Percentiles rank a stretch among this genome's conserved stretches.
phyloP scores from a whole-genome alignment of 1,284 basidiomycete species.

The Ustilago nuda region DNA sequence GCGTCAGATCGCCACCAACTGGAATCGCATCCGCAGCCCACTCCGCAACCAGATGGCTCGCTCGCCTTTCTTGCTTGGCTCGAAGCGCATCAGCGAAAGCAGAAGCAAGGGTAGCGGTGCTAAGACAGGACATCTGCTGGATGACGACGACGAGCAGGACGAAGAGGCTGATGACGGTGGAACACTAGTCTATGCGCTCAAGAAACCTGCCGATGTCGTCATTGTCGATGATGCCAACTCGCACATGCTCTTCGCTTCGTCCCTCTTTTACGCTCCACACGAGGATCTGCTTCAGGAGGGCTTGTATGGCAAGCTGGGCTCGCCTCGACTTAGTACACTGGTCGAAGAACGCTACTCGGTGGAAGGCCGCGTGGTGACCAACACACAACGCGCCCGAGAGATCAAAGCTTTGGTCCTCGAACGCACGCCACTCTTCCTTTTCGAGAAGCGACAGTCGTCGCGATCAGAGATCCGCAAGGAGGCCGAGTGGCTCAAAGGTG shows the following conservation, averaged over 20 bases:
- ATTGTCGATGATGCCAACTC: slow-evolving; percentile 68
- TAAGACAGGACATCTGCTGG: slow-evolving; percentile 36
- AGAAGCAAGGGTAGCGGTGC: slow-evolving; percentile 5
- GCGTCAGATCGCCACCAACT: slow-evolving; percentile 84
- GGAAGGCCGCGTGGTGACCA: slow-evolving; percentile 68
- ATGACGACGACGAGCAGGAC: slow-evolving; percentile 51
- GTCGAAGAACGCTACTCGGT: slow-evolving; percentile 82
- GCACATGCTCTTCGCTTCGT: slow-evolving; percentile 67
- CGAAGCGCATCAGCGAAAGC: slow-evolving; percentile 72
- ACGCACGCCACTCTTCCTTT: slow-evolving; percentile 88
- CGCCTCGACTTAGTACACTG: slow-evolving; percentile 77
- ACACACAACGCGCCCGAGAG: slow-evolving; percentile 57
- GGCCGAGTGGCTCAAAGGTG: slow-evolving; percentile 79
- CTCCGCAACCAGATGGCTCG: slow-evolving; percentile 78
- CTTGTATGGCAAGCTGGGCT: slow-evolving; percentile 72
- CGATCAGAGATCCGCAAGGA: slow-evolving; percentile 76
- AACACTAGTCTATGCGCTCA: slow-evolving; percentile 64
- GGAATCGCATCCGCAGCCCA: slow-evolving; percentile 74
- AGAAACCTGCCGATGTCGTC: slow-evolving; percentile 65
- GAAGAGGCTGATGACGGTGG: slow-evolving; percentile 65
- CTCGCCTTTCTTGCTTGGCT: slow-evolving; percentile 79
- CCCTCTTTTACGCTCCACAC: slow-evolving; percentile 81
- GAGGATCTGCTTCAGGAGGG: slow-evolving; percentile 81
- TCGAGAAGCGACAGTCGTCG: slow-evolving; percentile 79
- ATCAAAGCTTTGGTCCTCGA: slow-evolving; percentile 76